Evolutionary conservation across 495 filamentous ascomycete genomes (phyloP), one percentile per base, ranked within the genome.

Genomic region (Niebla homalea): DNA sequence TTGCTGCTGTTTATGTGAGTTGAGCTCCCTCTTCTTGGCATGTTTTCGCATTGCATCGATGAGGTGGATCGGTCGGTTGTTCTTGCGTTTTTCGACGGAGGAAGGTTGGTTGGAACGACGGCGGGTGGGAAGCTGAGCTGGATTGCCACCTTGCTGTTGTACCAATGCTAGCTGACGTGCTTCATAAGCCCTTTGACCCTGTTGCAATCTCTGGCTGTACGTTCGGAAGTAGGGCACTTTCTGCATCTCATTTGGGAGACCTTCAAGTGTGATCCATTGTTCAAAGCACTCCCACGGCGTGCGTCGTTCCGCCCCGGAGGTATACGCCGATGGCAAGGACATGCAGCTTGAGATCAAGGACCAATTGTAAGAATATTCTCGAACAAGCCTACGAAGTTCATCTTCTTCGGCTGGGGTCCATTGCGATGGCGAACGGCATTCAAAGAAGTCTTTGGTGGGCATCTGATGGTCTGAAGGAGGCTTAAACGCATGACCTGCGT

Each of bases 231-330:
- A 97, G 36, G 83, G 84, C 4, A 84, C 93, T 66, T 94, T 93
- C 21, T 78, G 79, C 84, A 96, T 92, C 49, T 98, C 92, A 36
- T 78, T 77, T 16, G 89, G 89, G 35, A 94, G 66, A 5, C 87
- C 87, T 67, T 96, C 92, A 10, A 97, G 68, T 48, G 81, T 78
- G 15, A 94, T 79, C 88, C 90, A 97, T 36, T 93, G 80, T 62
- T 98, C 92, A 59, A 97, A 98, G 60, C 92, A 98, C 67, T 98
- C 92, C 92, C 92, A 98, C 5, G 92, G 89, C 3, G 93, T 97
- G 44, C 92, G 77, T 48, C 92, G 79, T 60, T 96, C 93, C 11
- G 87, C 78, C 14, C 85, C 84, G 43, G 90, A 89, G 20, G 81
- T 78, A 60, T 83, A 93, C 26, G 76, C 55, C 4, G 86, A 92